These are phyloP conservation scores for Allium fistulosum DNA, from an alignment of 106 monocot genomes.

Conservation along the genomic window DNA sequence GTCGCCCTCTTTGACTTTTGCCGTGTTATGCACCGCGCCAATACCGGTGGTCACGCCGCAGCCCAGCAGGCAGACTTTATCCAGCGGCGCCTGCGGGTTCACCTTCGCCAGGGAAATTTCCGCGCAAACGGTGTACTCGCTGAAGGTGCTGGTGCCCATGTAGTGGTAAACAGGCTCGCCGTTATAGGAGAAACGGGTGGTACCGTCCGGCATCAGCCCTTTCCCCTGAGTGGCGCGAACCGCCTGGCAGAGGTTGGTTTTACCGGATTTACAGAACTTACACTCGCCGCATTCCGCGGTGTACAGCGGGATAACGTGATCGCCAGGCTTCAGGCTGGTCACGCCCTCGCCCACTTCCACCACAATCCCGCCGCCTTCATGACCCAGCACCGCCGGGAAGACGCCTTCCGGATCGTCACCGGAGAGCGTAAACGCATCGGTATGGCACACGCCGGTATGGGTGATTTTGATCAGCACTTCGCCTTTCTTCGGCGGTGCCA, in stretches of 20 bases:
- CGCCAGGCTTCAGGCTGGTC: conserved; percentile 11
- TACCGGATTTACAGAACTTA: conserved; percentile 28
- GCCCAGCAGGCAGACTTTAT: conserved; percentile 31
- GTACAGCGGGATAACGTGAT: conserved; percentile 24
- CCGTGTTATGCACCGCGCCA: too few relatives aligned
- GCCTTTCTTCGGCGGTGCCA: too few relatives aligned
- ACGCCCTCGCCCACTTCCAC: conserved; percentile 22
- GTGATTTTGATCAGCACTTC: too few relatives aligned
- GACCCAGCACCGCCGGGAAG: too few relatives aligned
- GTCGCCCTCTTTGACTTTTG: too few relatives aligned
- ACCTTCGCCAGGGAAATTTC: conserved; percentile 29
- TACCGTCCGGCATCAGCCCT: conserved; percentile 32
- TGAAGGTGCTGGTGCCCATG: conserved; percentile 34
- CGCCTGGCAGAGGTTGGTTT: conserved; percentile 37
- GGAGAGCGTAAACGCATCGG: too few relatives aligned
- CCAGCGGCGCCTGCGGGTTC: conserved; percentile 26
- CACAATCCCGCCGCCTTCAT: conserved; percentile 21
- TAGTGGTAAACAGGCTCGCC: conserved; percentile 28
- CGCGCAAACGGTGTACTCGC: conserved; percentile 34
- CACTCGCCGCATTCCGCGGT: conserved; percentile 33
- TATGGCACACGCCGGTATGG: too few relatives aligned
- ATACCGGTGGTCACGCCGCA: conserved; percentile 42
- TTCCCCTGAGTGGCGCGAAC: conserved; percentile 25
- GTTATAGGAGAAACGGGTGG: conserved; percentile 16
- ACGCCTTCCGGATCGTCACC: too few relatives aligned